Evolutionary conservation across 1,284 basidiomycete genomes (phyloP).

Genomic region (Melampsora americana): DNA sequence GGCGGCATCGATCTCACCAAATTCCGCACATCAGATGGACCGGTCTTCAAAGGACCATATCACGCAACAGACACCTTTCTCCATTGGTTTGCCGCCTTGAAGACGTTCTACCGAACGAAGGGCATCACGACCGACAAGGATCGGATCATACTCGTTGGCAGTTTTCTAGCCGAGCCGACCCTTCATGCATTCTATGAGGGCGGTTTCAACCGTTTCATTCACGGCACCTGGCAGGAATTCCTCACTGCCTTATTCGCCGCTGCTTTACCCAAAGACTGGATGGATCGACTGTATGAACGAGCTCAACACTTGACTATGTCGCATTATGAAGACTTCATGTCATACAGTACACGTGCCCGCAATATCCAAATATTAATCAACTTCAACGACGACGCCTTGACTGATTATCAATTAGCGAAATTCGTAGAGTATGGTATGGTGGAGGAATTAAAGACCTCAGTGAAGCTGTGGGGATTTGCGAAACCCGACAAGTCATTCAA

Average conservation of each 20-base stretch:
- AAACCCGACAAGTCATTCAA: not conserved
- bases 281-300: not conserved
- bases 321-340: not conserved
- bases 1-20: not conserved
- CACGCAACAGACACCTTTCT: not conserved
- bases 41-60: too few species aligned
- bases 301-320: not conserved
- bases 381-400: not conserved
- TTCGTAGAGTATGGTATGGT: not conserved
- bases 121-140: not conserved
- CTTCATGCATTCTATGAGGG: not conserved
- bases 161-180: not conserved
- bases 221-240: not conserved
- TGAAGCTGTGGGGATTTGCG: not conserved
- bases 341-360: slow-evolving; percentile 8
- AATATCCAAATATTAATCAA: slow-evolving; percentile 3
- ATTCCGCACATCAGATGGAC: not conserved
- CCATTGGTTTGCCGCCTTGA: not conserved
- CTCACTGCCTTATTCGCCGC: not conserved
- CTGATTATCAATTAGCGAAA: too few species aligned
- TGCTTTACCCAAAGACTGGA: not conserved
- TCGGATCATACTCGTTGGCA: not conserved
- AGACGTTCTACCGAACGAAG: not conserved
- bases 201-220: not conserved
- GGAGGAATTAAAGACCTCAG: not conserved